Base-by-base conservation (phyloP, 2,329 filamentous ascomycete species). In the Intubia oerlemansii region DNA sequence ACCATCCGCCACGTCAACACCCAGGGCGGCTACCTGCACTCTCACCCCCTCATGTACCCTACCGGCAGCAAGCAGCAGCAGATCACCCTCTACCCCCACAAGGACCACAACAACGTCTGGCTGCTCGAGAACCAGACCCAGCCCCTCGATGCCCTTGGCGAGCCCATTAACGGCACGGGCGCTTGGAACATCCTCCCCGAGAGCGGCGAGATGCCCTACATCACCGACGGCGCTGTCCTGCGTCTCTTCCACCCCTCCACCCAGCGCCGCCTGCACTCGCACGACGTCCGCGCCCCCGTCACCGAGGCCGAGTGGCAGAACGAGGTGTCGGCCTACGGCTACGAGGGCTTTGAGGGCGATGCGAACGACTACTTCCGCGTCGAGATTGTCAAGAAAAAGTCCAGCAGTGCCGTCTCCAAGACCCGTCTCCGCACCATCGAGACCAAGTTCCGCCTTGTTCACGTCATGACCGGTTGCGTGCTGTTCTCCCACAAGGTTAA, bases 401-500 rank as follows among this genome's bases (percentile, higher is more conserved):
- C 85, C 6, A 69, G 79, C 38, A 71, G 77, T 8, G 60, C 66
- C 13, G 57, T 71, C 33, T 80, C 85, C 32, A 90, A 91, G 59
- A 67, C 78, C 42, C 74, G 84, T 18, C 48, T 98, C 28, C 71
- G 88, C 34, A 93, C 88, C 17, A 95, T 98, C 38, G 74, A 98
- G 54, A 82, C 82, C 42, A 95, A 95, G 56, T 98, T 98, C 59
- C 77, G 71, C 46, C 74, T 98, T 25, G 66, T 95, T 19, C 88
- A 98, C 46, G 56, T 92, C 47, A 95, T 98, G 88, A 92, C 82
- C 37, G 84, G 85, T 26, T 98, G 88, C 46, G 78, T 75, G 10
- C 62, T 98, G 15, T 98, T 98, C 60, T 95, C 85, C 1, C 88
- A 98, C 63, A 95, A 93, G 57, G 84, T 95, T 48, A 98, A 98